These are phyloP conservation scores for Yarrowia hollandica DNA, from an alignment of 805 yeast species.

Conservation along the genomic window DNA sequence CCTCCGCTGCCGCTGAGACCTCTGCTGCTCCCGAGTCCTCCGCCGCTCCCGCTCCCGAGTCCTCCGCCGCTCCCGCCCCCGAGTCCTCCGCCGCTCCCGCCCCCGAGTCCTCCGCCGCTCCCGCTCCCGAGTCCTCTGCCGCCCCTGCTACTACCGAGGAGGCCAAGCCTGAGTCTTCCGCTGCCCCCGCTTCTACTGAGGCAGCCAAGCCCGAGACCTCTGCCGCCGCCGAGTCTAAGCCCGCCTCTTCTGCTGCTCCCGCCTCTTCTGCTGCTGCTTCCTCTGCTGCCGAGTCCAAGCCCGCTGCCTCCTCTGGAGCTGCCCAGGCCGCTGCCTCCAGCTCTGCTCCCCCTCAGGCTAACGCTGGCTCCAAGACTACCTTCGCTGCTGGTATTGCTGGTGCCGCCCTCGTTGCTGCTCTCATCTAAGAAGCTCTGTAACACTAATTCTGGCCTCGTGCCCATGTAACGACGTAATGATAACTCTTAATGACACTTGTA, in stretches of 20 bases:
- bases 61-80: background rate
- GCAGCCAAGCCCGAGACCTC: background rate
- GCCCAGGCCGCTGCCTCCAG: background rate
- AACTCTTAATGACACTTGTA: slow-evolving; percentile 16
- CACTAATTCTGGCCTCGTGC: background rate
- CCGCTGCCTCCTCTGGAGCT: background rate
- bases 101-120: background rate
- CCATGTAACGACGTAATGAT: slow-evolving; percentile 24
- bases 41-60: slow-evolving; percentile 2
- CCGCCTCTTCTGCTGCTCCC: background rate
- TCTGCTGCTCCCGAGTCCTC: slow-evolving; percentile 5
- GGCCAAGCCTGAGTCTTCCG: background rate
- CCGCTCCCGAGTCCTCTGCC: background rate
- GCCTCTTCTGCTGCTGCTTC: slow-evolving; percentile 4
- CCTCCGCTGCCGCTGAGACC: background rate
- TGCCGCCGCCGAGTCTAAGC: background rate
- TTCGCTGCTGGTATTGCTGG: slow-evolving; percentile 6
- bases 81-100: background rate
- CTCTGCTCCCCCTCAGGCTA: slow-evolving; percentile 25
- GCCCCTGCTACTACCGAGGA: background rate
- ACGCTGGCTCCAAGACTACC: slow-evolving; percentile 11
- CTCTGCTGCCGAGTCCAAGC: background rate
- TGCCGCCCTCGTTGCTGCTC: slow-evolving; percentile 22
- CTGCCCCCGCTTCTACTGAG: background rate
- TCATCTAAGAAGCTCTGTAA: slow-evolving; percentile 4